These are phyloP conservation scores for Stagonosporopsis tanaceti DNA, from an alignment of 2,329 filamentous ascomycete genomes.

Conservation along the genomic window DNA sequence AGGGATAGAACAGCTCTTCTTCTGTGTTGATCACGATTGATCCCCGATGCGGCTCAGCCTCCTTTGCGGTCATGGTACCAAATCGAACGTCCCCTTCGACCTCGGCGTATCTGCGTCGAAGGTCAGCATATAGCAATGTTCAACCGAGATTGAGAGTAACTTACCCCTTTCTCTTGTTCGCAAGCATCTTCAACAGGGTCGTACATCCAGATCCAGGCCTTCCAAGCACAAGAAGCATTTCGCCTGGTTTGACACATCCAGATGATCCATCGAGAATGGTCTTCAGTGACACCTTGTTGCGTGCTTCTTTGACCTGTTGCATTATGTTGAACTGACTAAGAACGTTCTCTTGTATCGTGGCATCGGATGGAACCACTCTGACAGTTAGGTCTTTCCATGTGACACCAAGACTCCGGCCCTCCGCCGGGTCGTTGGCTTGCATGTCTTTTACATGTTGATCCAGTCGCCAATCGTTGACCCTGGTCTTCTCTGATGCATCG, in stretches of 20 bases:
- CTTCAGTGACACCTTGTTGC: conserved; percentile 60
- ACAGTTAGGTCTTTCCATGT: conserved; percentile 29
- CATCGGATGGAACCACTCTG: conserved; percentile 23
- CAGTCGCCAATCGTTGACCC: conserved; percentile 34
- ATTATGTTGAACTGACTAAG: conserved; percentile 54
- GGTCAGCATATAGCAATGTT: background rate
- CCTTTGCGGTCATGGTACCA: conserved; percentile 69
- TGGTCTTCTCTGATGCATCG: conserved; percentile 25
- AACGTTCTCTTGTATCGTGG: conserved; percentile 28
- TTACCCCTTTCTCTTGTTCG: conserved; percentile 63
- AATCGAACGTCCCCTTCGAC: conserved; percentile 65
- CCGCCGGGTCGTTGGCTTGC: conserved; percentile 26
- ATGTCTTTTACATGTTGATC: conserved; percentile 30
- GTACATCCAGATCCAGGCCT: conserved; percentile 59
- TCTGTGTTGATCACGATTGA: conserved; percentile 73
- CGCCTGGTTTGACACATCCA: conserved; percentile 71
- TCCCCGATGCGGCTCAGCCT: conserved; percentile 78
- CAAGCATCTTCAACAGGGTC: conserved; percentile 75
- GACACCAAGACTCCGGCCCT: conserved; percentile 22
- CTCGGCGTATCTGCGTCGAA: conserved; percentile 75
- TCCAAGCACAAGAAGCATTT: conserved; percentile 77
- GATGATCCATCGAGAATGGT: conserved; percentile 69
- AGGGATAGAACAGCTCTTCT: conserved; percentile 62
- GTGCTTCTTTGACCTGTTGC: conserved; percentile 57
- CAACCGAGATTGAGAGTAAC: background rate